Evolutionary conservation across 805 yeast species (phyloP).

Genomic region (Hermanozyma aechmeae): DNA sequence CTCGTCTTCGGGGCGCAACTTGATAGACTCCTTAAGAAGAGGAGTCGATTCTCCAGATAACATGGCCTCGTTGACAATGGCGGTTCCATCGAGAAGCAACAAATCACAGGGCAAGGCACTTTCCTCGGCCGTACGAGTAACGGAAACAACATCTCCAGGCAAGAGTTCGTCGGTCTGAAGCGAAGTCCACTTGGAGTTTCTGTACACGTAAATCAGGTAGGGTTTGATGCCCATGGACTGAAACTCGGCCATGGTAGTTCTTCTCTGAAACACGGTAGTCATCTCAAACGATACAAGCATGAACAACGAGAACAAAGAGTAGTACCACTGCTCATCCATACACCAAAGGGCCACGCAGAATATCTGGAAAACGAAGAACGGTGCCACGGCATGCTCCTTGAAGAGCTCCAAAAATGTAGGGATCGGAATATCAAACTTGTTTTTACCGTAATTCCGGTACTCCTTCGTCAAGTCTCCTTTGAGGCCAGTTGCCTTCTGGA

Average conservation of each 20-base stretch:
- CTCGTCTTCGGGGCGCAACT: conserved; percentile 69
- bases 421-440: conserved; percentile 88
- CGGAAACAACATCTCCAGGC: conserved; percentile 87
- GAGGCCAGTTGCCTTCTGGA: conserved; percentile 50
- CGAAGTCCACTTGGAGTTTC: conserved; percentile 63
- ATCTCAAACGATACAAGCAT: conserved; percentile 91
- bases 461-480: conserved; percentile 40
- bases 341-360: conserved; percentile 95
- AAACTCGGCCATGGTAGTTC: conserved; percentile 89
- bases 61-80: conserved; percentile 98
- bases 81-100: conserved; percentile 77
- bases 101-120: conserved; percentile 92
- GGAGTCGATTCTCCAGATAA: conserved; percentile 98
- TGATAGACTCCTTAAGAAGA: conserved; percentile 82
- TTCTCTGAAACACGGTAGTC: conserved; percentile 92
- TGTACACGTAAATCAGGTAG: conserved; percentile 61
- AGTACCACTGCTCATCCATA: conserved; percentile 95
- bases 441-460: conserved; percentile 65
- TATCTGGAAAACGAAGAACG: conserved; percentile 92
- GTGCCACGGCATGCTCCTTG: conserved; percentile 97
- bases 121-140: conserved; percentile 83
- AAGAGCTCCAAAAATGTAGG: conserved; percentile 87
- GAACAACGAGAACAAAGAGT: conserved; percentile 80
- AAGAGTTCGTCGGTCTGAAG: conserved; percentile 65
- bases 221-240: conserved; percentile 97